Evolutionary conservation across 2,329 filamentous ascomycete genomes (phyloP), one percentile per base, ranked within the genome.

Genomic region (Calonectria leucothoes): DNA sequence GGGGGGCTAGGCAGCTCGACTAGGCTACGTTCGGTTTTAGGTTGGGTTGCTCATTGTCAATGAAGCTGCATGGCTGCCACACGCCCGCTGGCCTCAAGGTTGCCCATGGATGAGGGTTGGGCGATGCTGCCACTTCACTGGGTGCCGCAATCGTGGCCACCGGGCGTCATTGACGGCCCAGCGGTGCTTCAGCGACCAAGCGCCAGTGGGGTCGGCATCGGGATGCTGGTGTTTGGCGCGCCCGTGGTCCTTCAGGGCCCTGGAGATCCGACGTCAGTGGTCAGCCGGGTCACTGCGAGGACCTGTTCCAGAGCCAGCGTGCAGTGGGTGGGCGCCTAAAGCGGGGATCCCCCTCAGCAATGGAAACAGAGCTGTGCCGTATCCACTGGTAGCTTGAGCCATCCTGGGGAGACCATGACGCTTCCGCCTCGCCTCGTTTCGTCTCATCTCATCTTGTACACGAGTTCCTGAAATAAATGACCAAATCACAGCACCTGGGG

Each of bases 401-500:
- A 35, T 10, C 52, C 27, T n/a, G n/a, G n/a, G n/a, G 27, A 65
- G 57, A 55, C 57, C 42, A 39, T 51, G 48, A 42, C 33, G 48
- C 33, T 65, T 68, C 65, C 57, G 57, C 59, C 69, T 33, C 45
- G 37, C 65, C 70, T 69, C 70, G 69, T 69, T 66, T 65, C 45
- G 37, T 68, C 70, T 69, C 70, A 72, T 69, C 70, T 65, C 70
- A 57, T 48, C 55, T 52, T 69, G 25, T 25, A 69, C 33, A 49
- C 69, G 49, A n/a, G 59, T 69, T 69, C 70, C 66, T 61, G 70
- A 69, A 72, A 69, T 69, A 72, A 69, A 66, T 37, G 25, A 45
- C 59, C 25, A 69, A 61, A 68, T 65, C 49, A 66, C 49, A 25
- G 17, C 48, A 63, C 29, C 42, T 29, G 12, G 23, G 55, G 29